These are phyloP conservation scores for Phytophthora boehmeriae DNA, from an alignment of 352 stramenopile genomes.

Conservation along the genomic window DNA sequence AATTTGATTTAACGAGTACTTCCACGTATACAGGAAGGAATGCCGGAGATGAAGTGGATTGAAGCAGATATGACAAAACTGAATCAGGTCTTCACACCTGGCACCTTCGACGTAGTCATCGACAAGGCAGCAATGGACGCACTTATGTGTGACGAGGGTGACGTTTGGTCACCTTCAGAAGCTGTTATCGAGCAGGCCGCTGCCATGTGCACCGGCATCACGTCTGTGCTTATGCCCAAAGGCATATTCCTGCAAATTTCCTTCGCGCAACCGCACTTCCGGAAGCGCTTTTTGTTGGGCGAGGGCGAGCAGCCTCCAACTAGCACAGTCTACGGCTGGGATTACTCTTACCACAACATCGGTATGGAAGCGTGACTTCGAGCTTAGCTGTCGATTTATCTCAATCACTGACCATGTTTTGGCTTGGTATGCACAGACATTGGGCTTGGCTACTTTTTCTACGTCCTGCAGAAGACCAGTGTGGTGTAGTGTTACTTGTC, in stretches of 20 bases:
- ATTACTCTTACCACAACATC: slow-evolving; percentile 59
- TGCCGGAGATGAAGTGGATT: slow-evolving; percentile 60
- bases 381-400: neutral
- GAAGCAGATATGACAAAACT: slow-evolving; percentile 69
- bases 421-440: slow-evolving; percentile 36
- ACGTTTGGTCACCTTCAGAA: slow-evolving; percentile 72
- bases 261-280: slow-evolving; percentile 85
- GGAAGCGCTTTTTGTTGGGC: slow-evolving; percentile 64
- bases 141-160: slow-evolving; percentile 74
- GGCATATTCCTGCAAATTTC: slow-evolving; percentile 80
- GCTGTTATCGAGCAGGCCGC: slow-evolving; percentile 49
- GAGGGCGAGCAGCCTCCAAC: slow-evolving; percentile 34
- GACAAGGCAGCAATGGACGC: slow-evolving; percentile 89
- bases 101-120: slow-evolving; percentile 77
- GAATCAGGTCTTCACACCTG: slow-evolving; percentile 36
- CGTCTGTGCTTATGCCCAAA: slow-evolving; percentile 41
- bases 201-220: slow-evolving; percentile 62
- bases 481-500: neutral
- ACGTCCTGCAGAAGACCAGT: slow-evolving; percentile 49
- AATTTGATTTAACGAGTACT: slow-evolving; percentile 3
- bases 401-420: slow-evolving; percentile 7
- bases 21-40: slow-evolving; percentile 29
- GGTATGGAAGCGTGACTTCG: slow-evolving; percentile 20
- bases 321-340: slow-evolving; percentile 52
- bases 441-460: slow-evolving; percentile 68